Evolutionary conservation across 2,329 filamentous ascomycete genomes (phyloP), one percentile per base, ranked within the genome.

Genomic region (Nemania abortiva): DNA sequence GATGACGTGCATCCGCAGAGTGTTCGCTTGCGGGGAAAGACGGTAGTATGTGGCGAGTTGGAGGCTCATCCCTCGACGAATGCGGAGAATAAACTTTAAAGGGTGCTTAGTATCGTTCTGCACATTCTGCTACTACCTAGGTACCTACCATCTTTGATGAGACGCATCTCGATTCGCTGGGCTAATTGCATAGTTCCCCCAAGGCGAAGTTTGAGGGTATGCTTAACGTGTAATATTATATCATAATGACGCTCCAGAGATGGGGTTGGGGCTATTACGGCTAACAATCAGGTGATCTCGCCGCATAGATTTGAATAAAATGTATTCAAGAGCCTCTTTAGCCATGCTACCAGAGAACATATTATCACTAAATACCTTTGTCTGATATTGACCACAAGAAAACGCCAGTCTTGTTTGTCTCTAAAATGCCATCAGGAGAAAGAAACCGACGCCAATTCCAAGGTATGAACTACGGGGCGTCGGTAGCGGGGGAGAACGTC

Each of bases 401-500:
- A 64, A 27, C 20, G 53, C 3, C 13, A 22, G 6, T 20, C 11
- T 27, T 27, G 24, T 27, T 27, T 27, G 18, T 39, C 24, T 20
- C 13, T 56, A 61, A 34, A 24, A 70, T 70, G 68, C 42, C 68
- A 20, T 37, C 68, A 22, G 55, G 24, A 39, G 50, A 65, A 39
- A 53, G 39, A 42, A 63, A 47, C 47, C 11, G 1, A 31, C 2
- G n/a, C 47, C 49, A 63, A n/a, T 13, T 53, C 5, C 37, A 27
- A 22, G 65, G 47, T 2, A n/a, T 70, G 47, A 42, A 65, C 58
- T 70, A 70, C 68, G 68, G 68, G 37, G 68, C 65, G 3, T 58
- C 65, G n/a, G 49, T 68, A 22, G 53, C 53, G 2, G 45, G 62
- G 1, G 54, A 47, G 20, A 63, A 63, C 61, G 68, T 68, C 29